Percentiles rank a stretch among this genome's conserved stretches.
phyloP scores from a whole-genome alignment of 768 basidiomycete genomes.

The Boletus pseudo-olivaceus region DNA sequence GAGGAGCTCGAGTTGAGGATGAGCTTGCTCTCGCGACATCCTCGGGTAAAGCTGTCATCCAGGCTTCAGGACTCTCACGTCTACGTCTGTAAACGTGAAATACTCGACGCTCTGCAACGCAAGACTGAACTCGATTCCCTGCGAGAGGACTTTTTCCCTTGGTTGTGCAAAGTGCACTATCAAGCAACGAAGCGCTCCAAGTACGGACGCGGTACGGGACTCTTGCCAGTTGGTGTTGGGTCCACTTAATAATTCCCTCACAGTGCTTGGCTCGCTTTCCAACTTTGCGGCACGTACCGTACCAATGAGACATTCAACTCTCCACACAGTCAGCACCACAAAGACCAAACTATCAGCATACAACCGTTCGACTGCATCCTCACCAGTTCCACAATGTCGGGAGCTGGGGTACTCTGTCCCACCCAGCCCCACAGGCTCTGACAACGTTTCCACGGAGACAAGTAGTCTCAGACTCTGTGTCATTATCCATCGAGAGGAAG shows the following conservation, averaged over 20 bases:
- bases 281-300: constrained; percentile 41
- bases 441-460: constrained; percentile 33
- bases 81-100: constrained; percentile 75
- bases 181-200: constrained; percentile 55
- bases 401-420: constrained; percentile 38
- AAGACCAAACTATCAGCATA: constrained; percentile 14
- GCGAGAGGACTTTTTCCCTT: constrained; percentile 87
- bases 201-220: constrained; percentile 50
- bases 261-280: constrained; percentile 47
- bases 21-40: constrained; percentile 75
- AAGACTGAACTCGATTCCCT: constrained; percentile 77
- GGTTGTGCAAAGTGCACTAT: constrained; percentile 86
- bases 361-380: constrained; percentile 10
- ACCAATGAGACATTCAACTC: constrained; percentile 56
- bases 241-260: neutral
- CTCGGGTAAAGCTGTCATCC: constrained; percentile 63
- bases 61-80: constrained; percentile 83
- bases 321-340: constrained; percentile 27
- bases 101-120: constrained; percentile 67
- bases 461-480: constrained; percentile 63
- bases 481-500: constrained; percentile 49
- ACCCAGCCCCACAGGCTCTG: constrained; percentile 42
- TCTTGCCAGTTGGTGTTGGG: neutral
- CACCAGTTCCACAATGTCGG: constrained; percentile 24
- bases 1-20: constrained; percentile 76